Base-by-base conservation (phyloP, 75 land plant species). In the Pinus albicaulis region DNA sequence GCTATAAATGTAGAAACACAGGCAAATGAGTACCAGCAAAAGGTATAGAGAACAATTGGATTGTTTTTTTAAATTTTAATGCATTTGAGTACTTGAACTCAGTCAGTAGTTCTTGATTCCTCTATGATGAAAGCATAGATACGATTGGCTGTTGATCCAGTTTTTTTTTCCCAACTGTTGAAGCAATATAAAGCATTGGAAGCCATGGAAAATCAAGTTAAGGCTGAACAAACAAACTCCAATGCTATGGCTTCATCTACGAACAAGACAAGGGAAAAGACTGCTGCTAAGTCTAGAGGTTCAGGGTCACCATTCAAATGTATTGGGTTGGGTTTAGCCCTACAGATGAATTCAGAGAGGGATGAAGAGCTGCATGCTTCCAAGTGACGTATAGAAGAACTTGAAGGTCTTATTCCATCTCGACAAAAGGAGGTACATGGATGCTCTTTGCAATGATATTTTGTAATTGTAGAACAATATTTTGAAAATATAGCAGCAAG, bases 231-330 rank as follows among this genome's bases (percentile, higher is more conserved):
- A 53, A 23, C 71, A 17, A 72, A 76, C 26, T 75, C 28, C 13
- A 66, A 59, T 74, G 74, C 26, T 14, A 10, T 63, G 34, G 73
- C 66, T 72, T 59, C 65, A 53, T 63, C 81, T 41, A 71, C 82
- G 25, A 76, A 80, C 36, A 93, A 85, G 53, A 52, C 80, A 57
- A 34, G 59, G 15, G 93, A 93, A 52, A 87, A 80, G 60, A 73
- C 76, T 80, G 71, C 84, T 20, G 56, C 63, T 23, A 94, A 83
- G 80, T 20, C 91, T 41, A 87, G 95, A 64, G 99, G 98, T 17
- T 82, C 98, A 64, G 86, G 96, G 71, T 98, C 99, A 20, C 95
- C 99, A 41, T 98, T 95, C 76, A 91, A 89, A 80, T 98, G 94
- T 80, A 95, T 91, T 66, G 96, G 98, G 7, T 74, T 88, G 73